A percentile compares a stretch with the other conserved stretches of the same genome.
phyloP scores from a whole-genome alignment of 2,329 filamentous ascomycete genomes.

The Mycogone perniciosa region DNA sequence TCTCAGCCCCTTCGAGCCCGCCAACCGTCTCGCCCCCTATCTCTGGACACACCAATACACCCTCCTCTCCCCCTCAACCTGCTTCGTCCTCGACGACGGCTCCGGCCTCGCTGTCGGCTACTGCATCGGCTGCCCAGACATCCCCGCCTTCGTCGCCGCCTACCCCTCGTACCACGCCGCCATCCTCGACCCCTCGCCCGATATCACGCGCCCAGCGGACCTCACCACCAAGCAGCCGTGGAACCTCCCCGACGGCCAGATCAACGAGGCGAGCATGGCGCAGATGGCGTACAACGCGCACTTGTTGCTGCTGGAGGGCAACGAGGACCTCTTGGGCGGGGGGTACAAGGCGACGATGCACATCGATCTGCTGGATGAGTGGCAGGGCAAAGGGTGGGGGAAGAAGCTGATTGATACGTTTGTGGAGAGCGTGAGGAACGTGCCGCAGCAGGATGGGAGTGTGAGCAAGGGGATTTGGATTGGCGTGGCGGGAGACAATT shows the following conservation, averaged over 20 bases:
- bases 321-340: conserved; percentile 26
- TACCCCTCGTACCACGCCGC: conserved; percentile 34
- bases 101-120: conserved; percentile 40
- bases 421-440: conserved; percentile 30
- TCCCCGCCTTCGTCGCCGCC: conserved; percentile 30
- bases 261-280: conserved; percentile 27
- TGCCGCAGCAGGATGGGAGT: conserved; percentile 6
- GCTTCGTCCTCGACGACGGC: conserved; percentile 45
- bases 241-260: conserved; percentile 18
- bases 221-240: conserved; percentile 28
- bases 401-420: conserved; percentile 35
- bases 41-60: conserved; percentile 48
- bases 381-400: conserved; percentile 40
- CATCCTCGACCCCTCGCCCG: conserved; percentile 26
- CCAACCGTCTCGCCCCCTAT: conserved; percentile 37
- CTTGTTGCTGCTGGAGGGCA: conserved; percentile 34
- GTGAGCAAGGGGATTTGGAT: conserved; percentile 34
- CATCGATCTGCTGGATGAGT: conserved; percentile 39
- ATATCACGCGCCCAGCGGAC: conserved; percentile 18
- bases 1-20: conserved; percentile 29
- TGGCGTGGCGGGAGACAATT: conserved; percentile 40
- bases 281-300: conserved; percentile 37
- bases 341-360: conserved; percentile 41
- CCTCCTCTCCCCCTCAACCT: conserved; percentile 37
- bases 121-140: conserved; percentile 41